Percentiles rank a stretch among this genome's conserved stretches.
These are phyloP conservation scores for Delonix regia DNA, from an alignment of 306 rosid genomes.

Conservation along the genomic window DNA sequence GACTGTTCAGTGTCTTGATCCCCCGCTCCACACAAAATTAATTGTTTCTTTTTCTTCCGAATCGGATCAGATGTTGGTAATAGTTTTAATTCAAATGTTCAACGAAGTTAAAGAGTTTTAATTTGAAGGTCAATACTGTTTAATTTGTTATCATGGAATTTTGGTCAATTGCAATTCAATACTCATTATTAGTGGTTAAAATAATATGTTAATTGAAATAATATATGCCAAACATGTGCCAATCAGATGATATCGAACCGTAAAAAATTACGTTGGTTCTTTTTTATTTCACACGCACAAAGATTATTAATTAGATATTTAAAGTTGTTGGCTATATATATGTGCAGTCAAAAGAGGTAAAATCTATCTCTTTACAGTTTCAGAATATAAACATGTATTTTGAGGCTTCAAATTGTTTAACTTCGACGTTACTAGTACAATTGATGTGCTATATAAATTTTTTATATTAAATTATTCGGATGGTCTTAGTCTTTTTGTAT, in stretches of 20 bases:
- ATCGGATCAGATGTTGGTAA: not conserved
- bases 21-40: not conserved
- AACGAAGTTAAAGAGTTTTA: not conserved
- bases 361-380: too few species aligned
- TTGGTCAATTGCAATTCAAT: not conserved
- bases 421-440: too few species aligned
- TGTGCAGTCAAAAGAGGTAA: too few species aligned
- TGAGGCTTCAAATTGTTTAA: too few species aligned
- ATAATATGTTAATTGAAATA: too few species aligned
- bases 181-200: too few species aligned
- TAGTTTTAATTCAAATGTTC: not conserved
- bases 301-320: not conserved
- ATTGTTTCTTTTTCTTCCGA: not conserved
- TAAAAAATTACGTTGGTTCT: not conserved
- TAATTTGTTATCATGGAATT: not conserved
- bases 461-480: too few species aligned
- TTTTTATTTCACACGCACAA: not conserved
- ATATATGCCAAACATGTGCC: not conserved
- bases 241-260: too few species aligned
- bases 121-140: not conserved
- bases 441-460: too few species aligned
- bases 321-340: too few species aligned
- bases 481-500: too few species aligned
- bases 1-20: conserved; percentile 1
- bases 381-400: too few species aligned